Base-by-base conservation (phyloP, 768 basidiomycete genomes). In the Jaapia argillacea region DNA sequence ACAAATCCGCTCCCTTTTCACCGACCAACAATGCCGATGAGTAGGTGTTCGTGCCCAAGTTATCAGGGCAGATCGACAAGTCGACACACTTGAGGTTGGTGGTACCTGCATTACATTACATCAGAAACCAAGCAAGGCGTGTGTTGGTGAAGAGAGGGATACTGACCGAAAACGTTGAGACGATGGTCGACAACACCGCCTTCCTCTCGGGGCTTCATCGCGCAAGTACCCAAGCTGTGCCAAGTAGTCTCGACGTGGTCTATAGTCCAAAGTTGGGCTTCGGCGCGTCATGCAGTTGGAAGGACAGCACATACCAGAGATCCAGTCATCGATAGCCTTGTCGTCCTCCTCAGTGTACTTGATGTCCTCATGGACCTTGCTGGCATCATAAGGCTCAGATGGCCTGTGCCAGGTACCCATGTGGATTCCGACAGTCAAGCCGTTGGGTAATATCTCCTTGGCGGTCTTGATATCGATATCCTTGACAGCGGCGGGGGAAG, bases 191-290 rank as follows among this genome's bases (percentile, higher is more conserved):
- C 74, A 40, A 82, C 78, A 55, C 79, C 79, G 35, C 77, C 78
- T 59, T 83, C 63, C 50, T 72, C 68, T 36, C 75, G 64, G 25
- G 79, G 77, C 59, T 81, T 82, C 79, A 83, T 81, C 39, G 78
- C 23, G 42, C 42, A 58, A 57, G 53, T 58, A 57, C 76, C 79
- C 41, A 82, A 66, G 57, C 75, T 78, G 67, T 84, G 81, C 81
- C 81, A 83, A 44, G 80, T 83, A 6, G 81, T 82, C 67, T 82
- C 81, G 52, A 84, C 81, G 57, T 82, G 79, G 58, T 80, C 65
- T 42, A 77, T 61, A 47, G 79, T 62, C 80, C 79, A 82, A n/a
- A n/a, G n/a, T n/a, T n/a, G n/a, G n/a, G n/a, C n/a, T n/a, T n/a
- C n/a, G n/a, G n/a, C n/a, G n/a, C n/a, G n/a, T n/a, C n/a, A n/a